Percentiles rank a stretch among this genome's conserved stretches.
Evolutionary conservation across 2,329 filamentous ascomycete species (phyloP).

Genomic region (Pseudopyrenochaeta lycopersici): DNA sequence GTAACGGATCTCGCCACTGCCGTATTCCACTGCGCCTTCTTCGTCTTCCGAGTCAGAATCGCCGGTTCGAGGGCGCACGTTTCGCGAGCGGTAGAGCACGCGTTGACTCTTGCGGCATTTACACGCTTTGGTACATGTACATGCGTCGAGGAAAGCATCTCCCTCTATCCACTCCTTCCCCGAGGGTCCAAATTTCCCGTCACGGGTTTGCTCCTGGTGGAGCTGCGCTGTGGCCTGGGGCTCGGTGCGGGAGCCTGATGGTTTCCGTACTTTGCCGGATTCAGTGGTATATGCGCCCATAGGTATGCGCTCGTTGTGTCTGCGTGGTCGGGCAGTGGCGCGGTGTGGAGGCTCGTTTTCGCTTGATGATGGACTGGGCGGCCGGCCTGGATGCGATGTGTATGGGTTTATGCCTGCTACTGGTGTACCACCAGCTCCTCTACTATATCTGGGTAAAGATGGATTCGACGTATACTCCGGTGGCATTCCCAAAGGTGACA

Average conservation of each 20-base stretch:
- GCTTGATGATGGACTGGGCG: slow-evolving; percentile 6
- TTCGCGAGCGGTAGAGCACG: slow-evolving; percentile 29
- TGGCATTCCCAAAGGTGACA: slow-evolving; percentile 8
- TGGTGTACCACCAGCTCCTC: not conserved
- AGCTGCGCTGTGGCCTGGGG: slow-evolving; percentile 11
- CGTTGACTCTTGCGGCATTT: slow-evolving; percentile 38
- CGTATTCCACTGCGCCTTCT: slow-evolving; percentile 8
- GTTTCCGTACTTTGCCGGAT: not conserved
- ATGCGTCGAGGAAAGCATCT: slow-evolving; percentile 39
- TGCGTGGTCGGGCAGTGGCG: not conserved
- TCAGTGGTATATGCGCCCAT: slow-evolving; percentile 21
- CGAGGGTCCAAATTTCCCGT: slow-evolving; percentile 18
- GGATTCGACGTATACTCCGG: slow-evolving; percentile 16
- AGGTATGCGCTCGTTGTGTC: slow-evolving; percentile 18
- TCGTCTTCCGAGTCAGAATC: not conserved
- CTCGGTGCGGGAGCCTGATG: slow-evolving; percentile 2
- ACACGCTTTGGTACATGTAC: slow-evolving; percentile 39
- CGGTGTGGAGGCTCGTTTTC: not conserved
- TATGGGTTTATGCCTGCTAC: slow-evolving; percentile 6
- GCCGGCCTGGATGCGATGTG: not conserved
- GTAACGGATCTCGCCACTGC: slow-evolving; percentile 35
- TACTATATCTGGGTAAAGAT: slow-evolving; percentile 1
- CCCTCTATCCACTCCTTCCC: slow-evolving; percentile 33
- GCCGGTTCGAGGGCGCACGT: not conserved
- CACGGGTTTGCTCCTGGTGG: slow-evolving; percentile 15